phyloP scores from a whole-genome alignment of 257 asterid species.

The Penstemon davidsonii region DNA sequence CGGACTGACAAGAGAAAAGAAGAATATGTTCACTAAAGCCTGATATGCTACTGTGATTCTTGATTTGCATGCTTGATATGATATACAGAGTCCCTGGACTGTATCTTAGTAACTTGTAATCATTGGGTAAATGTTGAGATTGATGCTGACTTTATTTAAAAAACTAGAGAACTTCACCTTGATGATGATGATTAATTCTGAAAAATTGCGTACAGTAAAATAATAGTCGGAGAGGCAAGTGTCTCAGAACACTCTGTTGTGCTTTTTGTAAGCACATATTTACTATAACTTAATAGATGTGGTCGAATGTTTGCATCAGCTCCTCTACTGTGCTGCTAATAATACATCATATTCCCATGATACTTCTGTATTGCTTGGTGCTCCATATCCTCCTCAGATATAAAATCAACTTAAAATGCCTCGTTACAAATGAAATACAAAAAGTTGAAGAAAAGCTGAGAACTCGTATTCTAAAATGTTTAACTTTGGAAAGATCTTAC shows the following conservation, averaged over 20 bases:
- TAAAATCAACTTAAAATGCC: background rate
- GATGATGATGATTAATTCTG: background rate
- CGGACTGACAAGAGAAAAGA: background rate
- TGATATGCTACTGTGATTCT: background rate
- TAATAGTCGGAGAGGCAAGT: background rate
- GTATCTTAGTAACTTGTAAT: background rate
- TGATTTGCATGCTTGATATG: constrained; percentile 3
- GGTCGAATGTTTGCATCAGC: constrained; percentile 8
- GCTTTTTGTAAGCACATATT: background rate
- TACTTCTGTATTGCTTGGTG: constrained; percentile 2
- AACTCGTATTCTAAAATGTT: background rate
- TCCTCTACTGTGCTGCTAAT: background rate
- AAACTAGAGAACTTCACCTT: background rate
- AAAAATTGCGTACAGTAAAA: background rate
- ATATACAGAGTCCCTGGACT: background rate
- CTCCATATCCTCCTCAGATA: background rate
- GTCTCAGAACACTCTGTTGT: constrained; percentile 1
- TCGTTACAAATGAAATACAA: background rate
- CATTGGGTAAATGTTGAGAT: background rate
- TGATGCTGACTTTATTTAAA: background rate
- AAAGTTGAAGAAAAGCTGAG: constrained; percentile 2
- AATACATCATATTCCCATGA: background rate
- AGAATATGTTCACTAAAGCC: constrained; percentile 6
- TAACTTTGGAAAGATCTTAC: background rate
- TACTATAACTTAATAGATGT: background rate